Evolutionary conservation across 2,329 filamentous ascomycete genomes (phyloP).

Genomic region (Nemania sp.): DNA sequence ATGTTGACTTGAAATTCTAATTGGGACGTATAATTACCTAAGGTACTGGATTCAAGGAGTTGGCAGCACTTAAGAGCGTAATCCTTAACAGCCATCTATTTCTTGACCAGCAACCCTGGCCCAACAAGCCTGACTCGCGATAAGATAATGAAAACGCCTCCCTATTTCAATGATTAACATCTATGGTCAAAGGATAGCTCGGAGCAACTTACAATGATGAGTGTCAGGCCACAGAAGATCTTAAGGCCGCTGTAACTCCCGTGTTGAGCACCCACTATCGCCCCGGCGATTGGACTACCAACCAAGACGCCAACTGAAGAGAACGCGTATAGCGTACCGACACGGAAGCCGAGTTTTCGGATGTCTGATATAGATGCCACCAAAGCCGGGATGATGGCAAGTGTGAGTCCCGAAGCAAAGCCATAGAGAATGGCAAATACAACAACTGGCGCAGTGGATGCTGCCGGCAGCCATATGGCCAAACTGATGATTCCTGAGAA

Average conservation of each 20-base stretch:
- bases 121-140: background rate
- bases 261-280: constrained; percentile 47
- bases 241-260: constrained; percentile 53
- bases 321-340: constrained; percentile 24
- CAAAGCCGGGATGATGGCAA: constrained; percentile 52
- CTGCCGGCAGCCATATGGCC: constrained; percentile 53
- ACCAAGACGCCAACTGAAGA: constrained; percentile 54
- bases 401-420: constrained; percentile 64
- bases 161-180: background rate
- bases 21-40: too few species aligned
- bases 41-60: too few species aligned
- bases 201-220: background rate
- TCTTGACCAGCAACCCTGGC: background rate
- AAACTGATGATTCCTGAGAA: constrained; percentile 51
- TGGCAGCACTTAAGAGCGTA: too few species aligned
- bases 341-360: constrained; percentile 21
- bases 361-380: constrained; percentile 26
- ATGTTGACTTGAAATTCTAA: too few species aligned
- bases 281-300: constrained; percentile 59
- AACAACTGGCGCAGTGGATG: constrained; percentile 57
- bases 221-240: constrained; percentile 52
- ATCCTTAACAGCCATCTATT: too few species aligned
- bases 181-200: background rate
- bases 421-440: constrained; percentile 65
- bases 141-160: background rate